Percentiles rank a stretch among this genome's conserved stretches.
These are phyloP conservation scores for Myriosclerotinia duriaeana DNA, from an alignment of 2,329 filamentous ascomycete genomes.

Conservation along the genomic window DNA sequence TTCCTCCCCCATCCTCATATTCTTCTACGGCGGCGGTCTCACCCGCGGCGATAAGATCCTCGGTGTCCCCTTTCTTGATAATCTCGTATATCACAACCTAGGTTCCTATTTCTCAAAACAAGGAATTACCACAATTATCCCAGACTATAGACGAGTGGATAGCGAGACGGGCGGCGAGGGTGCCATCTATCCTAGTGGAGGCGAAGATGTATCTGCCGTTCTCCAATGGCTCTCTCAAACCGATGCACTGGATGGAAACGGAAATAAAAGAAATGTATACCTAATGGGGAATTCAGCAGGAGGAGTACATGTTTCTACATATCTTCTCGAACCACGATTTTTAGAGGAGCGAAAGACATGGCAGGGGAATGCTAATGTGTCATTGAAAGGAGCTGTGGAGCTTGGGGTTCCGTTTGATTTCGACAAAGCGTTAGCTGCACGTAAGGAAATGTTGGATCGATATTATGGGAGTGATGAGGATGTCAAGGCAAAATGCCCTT, in stretches of 20 bases:
- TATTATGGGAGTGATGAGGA: conserved; percentile 33
- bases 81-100: conserved; percentile 37
- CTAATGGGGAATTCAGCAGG: conserved; percentile 40
- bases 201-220: conserved; percentile 35
- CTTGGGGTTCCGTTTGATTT: conserved; percentile 36
- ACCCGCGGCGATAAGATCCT: conserved; percentile 35
- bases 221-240: conserved; percentile 24
- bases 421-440: conserved; percentile 6
- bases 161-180: conserved; percentile 33
- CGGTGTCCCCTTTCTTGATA: conserved; percentile 24
- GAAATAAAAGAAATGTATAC: conserved; percentile 32
- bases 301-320: conserved; percentile 38
- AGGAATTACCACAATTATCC: conserved; percentile 35
- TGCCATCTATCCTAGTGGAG: conserved; percentile 36
- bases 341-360: conserved; percentile 30
- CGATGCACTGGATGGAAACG: conserved; percentile 30
- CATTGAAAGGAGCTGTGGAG: conserved; percentile 33
- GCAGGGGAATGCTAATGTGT: conserved; percentile 22
- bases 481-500: conserved; percentile 27
- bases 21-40: conserved; percentile 39
- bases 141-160: conserved; percentile 38
- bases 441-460: conserved; percentile 26
- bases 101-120: conserved; percentile 36
- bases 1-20: conserved; percentile 34
- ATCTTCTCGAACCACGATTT: conserved; percentile 33